Evolutionary conservation across 2,329 filamentous ascomycete genomes (phyloP).

Genomic region (Calonectria hongkongensis): DNA sequence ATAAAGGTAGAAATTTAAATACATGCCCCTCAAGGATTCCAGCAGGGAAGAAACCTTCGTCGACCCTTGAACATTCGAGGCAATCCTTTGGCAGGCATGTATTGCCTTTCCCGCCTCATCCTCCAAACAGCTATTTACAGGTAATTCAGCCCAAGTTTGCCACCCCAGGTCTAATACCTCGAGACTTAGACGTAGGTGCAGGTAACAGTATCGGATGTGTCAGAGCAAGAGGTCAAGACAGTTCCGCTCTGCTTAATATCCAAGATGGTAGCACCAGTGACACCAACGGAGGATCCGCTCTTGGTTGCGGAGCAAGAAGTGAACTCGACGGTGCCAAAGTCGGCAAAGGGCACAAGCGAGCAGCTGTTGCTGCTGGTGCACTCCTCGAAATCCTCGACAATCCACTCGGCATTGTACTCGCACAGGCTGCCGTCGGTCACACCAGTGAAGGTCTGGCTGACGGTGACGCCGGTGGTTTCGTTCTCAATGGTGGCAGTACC

Average conservation of each 20-base stretch:
- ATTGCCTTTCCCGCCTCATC: too few relatives aligned
- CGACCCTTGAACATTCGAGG: too few relatives aligned
- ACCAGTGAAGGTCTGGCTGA: slow-evolving; percentile 27
- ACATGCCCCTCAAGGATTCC: too few relatives aligned
- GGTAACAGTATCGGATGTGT: slow-evolving; percentile 8
- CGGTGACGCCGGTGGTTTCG: slow-evolving; percentile 21
- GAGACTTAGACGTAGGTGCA: slow-evolving; percentile 4
- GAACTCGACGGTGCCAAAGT: slow-evolving; percentile 31
- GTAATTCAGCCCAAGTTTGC: too few relatives aligned
- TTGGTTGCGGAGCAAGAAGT: slow-evolving; percentile 23
- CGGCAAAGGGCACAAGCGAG: slow-evolving; percentile 32
- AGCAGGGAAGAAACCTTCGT: too few relatives aligned
- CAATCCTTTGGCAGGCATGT: too few relatives aligned
- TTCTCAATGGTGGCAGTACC: slow-evolving; percentile 32
- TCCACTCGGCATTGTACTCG: slow-evolving; percentile 35
- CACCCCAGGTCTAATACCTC: background rate
- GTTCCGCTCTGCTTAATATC: slow-evolving; percentile 32
- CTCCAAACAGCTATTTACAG: too few relatives aligned
- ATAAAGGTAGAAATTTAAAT: too few relatives aligned
- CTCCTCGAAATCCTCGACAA: slow-evolving; percentile 32
- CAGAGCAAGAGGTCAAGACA: slow-evolving; percentile 28
- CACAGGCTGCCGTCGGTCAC: slow-evolving; percentile 26
- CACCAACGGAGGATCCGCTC: slow-evolving; percentile 27
- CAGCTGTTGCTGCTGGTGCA: slow-evolving; percentile 8
- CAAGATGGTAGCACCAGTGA: slow-evolving; percentile 29